Base-by-base conservation (phyloP, 371 early-diverging fungal species). In the Catenaria anguillulae region DNA sequence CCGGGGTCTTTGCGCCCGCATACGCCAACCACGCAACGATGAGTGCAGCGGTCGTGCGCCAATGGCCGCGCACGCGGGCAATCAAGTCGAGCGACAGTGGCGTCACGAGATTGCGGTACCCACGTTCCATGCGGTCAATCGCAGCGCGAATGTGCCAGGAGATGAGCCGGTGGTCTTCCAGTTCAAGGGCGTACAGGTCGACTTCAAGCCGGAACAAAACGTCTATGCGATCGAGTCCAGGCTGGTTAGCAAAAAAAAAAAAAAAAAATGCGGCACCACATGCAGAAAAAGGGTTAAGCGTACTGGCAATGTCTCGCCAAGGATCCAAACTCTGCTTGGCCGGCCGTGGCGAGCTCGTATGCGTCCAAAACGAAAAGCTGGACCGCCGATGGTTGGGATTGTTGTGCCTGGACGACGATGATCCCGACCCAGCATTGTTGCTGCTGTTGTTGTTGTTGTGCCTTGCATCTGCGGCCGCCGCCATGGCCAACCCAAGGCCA, bases 51-150 rank as follows among this genome's bases (percentile, higher is more conserved):
- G 26, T 26, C 0, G 29, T 29, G 13, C 52, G 52, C 52, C 52
- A 50, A 19, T 50, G 29, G 8, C 52, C 52, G 31, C 52, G 52
- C 15, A 50, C 52, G 52, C 52, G 52, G 15, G 26, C 52, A 13
- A 58, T 36, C 29, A 58, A 21, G 42, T 58, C 58, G 42, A 58
- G 36, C 43, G 58, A 58, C 6, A 58, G 58, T 13, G 58, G 58
- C 12, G 58, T 58, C 19, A 42, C 58, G 29, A 58, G 24, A 31
- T 58, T 23, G 26, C 58, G 36, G 42, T 58, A 58, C 21, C 40
- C 19, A 12, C 43, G 42, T 21, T 58, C 43, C 58, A 58, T 58
- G 36, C 58, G 58, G 1, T 58, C 58, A 19, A 58, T 31, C 12
- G 58, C 58, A 8, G 36, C 40, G 58, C 58, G 58, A 24, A 58